These are phyloP conservation scores for Orychophragmus violaceus DNA, from an alignment of 345 rosid species.

Conservation along the genomic window DNA sequence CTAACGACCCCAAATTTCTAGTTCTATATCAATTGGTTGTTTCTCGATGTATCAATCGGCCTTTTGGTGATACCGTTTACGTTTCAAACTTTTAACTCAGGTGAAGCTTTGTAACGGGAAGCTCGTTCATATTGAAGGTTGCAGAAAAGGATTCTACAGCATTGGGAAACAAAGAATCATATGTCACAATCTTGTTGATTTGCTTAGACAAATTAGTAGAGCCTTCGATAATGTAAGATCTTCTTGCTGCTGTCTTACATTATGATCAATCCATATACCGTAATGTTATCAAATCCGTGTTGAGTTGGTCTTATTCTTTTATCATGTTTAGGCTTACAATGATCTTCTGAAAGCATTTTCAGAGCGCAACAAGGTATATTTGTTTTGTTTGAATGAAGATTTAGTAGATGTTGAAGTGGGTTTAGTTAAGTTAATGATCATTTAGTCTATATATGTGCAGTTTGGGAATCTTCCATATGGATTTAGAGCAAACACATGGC, in stretches of 20 bases:
- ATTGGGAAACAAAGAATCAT: slow-evolving; percentile 70
- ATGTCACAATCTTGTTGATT: slow-evolving; percentile 85
- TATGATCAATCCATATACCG: not conserved
- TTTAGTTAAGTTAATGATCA: not conserved
- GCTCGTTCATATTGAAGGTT: slow-evolving; percentile 75
- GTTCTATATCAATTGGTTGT: not conserved
- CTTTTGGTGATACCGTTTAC: not conserved
- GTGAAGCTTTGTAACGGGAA: slow-evolving; percentile 96
- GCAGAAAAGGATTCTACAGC: slow-evolving; percentile 73
- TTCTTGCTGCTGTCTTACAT: not conserved
- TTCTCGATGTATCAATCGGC: not conserved
- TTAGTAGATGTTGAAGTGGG: not conserved
- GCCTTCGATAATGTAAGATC: slow-evolving; percentile 77
- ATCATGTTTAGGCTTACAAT: slow-evolving; percentile 60
- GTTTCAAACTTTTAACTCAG: slow-evolving; percentile 33
- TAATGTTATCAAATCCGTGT: not conserved
- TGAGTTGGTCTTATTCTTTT: slow-evolving; percentile 1
- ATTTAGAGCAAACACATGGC: slow-evolving; percentile 98
- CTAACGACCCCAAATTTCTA: not conserved
- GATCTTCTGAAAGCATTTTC: slow-evolving; percentile 86
- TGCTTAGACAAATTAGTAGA: slow-evolving; percentile 84
- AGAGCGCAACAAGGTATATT: slow-evolving; percentile 83
- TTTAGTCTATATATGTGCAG: slow-evolving; percentile 36
- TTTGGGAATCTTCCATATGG: slow-evolving; percentile 99
- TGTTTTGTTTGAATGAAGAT: slow-evolving; percentile 8